Evolutionary conservation across 192 early-diverging fungal genomes (phyloP).

Genomic region (Dissophora ornata): DNA sequence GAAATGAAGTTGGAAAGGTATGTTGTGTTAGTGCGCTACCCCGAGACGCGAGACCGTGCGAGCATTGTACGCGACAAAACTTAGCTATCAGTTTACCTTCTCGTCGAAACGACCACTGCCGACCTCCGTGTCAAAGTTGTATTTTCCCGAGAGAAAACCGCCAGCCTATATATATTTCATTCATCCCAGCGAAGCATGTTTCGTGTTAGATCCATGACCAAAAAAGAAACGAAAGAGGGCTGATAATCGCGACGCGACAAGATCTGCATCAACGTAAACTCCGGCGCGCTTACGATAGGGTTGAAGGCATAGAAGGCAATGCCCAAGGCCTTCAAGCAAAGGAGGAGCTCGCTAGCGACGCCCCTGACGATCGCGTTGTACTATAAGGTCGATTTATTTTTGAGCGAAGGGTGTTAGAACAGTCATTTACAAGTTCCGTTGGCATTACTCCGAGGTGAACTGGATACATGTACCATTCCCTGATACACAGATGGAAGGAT

Average conservation of each 20-base stretch:
- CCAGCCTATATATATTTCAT: slow-evolving; percentile 46
- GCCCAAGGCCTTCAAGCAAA: slow-evolving; percentile 64
- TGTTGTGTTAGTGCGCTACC: too few relatives aligned
- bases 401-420: too few relatives aligned
- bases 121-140: slow-evolving; percentile 22
- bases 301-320: slow-evolving; percentile 77
- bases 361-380: slow-evolving; percentile 57
- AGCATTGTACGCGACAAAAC: too few relatives aligned
- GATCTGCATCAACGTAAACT: not conserved
- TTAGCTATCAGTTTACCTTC: slow-evolving; percentile 19
- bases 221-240: too few relatives aligned
- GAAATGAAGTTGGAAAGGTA: too few relatives aligned
- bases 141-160: slow-evolving; percentile 35
- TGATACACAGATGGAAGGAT: slow-evolving; percentile 53
- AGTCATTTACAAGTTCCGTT: too few relatives aligned
- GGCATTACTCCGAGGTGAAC: not conserved
- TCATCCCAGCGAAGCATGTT: too few relatives aligned
- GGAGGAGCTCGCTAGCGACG: slow-evolving; percentile 63
- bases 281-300: slow-evolving; percentile 51
- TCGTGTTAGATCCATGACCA: too few relatives aligned
- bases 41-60: too few relatives aligned
- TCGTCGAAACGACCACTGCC: slow-evolving; percentile 21
- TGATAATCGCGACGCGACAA: too few relatives aligned
- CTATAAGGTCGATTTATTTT: not conserved
- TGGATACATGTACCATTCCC: slow-evolving; percentile 33